These are phyloP conservation scores for Aspergillus arachidicola DNA, from an alignment of 2,329 filamentous ascomycete species.

Conservation along the genomic window DNA sequence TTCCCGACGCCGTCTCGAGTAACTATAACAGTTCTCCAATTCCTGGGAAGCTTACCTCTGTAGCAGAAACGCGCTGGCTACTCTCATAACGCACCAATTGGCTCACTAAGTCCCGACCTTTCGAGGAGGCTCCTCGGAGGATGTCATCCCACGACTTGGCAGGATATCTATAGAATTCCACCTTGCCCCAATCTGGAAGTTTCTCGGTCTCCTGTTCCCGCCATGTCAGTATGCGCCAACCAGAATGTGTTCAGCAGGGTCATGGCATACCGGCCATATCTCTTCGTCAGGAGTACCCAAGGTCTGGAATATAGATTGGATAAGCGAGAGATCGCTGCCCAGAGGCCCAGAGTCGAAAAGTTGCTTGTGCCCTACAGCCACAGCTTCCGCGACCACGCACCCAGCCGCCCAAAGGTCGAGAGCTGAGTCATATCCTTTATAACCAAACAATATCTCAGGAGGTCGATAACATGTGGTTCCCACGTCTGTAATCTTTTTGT, in stretches of 20 bases:
- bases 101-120: conserved; percentile 67
- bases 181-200: conserved; percentile 86
- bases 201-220: conserved; percentile 37
- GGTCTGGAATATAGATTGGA: conserved; percentile 89
- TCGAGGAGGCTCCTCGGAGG: conserved; percentile 61
- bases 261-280: conserved; percentile 73
- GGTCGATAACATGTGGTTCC: conserved; percentile 90
- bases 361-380: conserved; percentile 57
- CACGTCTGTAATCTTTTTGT: conserved; percentile 83
- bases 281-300: conserved; percentile 81
- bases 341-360: conserved; percentile 88
- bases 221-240: conserved; percentile 4
- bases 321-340: conserved; percentile 87
- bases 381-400: conserved; percentile 77
- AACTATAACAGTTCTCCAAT: background rate
- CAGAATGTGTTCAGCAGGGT: background rate
- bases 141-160: conserved; percentile 69
- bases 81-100: conserved; percentile 74
- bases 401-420: conserved; percentile 92
- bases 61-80: conserved; percentile 66
- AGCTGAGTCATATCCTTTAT: conserved; percentile 68
- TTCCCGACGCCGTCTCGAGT: too few relatives aligned
- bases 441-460: conserved; percentile 87
- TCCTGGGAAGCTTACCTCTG: conserved; percentile 51
- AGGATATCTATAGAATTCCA: conserved; percentile 76